Evolutionary conservation across 768 basidiomycete species (phyloP).

Genomic region (Chalciporus piperatus): DNA sequence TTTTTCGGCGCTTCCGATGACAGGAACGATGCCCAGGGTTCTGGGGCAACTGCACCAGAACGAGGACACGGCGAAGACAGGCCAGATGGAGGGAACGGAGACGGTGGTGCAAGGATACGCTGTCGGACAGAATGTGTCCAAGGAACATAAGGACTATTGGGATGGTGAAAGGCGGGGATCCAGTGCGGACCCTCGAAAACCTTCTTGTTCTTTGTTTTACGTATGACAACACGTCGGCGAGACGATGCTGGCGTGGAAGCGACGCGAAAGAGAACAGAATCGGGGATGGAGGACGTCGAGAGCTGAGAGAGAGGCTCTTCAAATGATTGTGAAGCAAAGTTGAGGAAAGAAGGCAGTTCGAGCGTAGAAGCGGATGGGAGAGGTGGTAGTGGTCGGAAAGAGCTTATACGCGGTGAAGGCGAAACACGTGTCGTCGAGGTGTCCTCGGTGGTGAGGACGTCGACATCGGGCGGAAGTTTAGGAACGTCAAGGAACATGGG

Average conservation of each 20-base stretch:
- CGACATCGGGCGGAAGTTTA: slow-evolving; percentile 3
- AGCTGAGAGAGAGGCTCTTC: slow-evolving; percentile 7
- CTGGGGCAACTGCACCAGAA: slow-evolving; percentile 41
- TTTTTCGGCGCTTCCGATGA: slow-evolving; percentile 19
- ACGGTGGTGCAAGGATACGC: slow-evolving; percentile 38
- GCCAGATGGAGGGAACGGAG: slow-evolving; percentile 33
- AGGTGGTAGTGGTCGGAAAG: slow-evolving; percentile 33
- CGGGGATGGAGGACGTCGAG: slow-evolving; percentile 12
- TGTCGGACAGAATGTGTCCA: slow-evolving; percentile 45
- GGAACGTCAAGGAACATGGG: slow-evolving; percentile 15
- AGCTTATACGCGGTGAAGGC: slow-evolving; percentile 9
- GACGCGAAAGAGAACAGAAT: slow-evolving; percentile 16
- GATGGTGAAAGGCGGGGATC: slow-evolving; percentile 43
- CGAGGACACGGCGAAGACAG: slow-evolving; percentile 36
- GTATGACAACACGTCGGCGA: slow-evolving; percentile 5
- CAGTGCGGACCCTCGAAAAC: slow-evolving; percentile 29
- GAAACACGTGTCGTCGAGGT: slow-evolving; percentile 16
- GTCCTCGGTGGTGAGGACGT: slow-evolving; percentile 3
- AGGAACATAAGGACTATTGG: slow-evolving; percentile 56
- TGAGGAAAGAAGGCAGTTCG: slow-evolving; percentile 38
- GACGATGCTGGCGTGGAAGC: slow-evolving; percentile 18
- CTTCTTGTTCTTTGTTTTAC: slow-evolving; percentile 20
- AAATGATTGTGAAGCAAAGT: slow-evolving; percentile 25
- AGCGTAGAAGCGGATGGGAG: slow-evolving; percentile 38
- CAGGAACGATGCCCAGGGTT: slow-evolving; percentile 34